Base-by-base conservation (phyloP, 352 stramenopile species). In the Pythium plurisporium region DNA sequence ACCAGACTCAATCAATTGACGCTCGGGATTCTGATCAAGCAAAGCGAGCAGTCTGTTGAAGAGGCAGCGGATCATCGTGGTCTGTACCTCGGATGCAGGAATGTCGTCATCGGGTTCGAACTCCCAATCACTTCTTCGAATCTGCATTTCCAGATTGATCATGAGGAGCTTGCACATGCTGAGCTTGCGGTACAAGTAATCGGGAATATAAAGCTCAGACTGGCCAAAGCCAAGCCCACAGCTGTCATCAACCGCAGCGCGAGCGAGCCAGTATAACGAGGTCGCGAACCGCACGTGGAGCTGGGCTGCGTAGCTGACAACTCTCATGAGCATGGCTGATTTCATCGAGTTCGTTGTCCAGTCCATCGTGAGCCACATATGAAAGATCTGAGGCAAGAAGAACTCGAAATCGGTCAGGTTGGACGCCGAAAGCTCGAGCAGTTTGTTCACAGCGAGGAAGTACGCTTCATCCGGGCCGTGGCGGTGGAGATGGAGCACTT, bases 381-480 rank as follows among this genome's bases (percentile, higher is more conserved):
- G 82, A 57, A 91, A 93, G 38, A 93, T 65, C 55, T 93, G 80
- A 7, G 82, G 82, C 47, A 93, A 43, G 61, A 93, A 93, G 41
- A 93, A 93, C 62, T 93, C 82, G 34, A 93, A 93, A 62, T 93
- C 82, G 10, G 78, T 61, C 36, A 93, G 37, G 53, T 87, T 88
- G 14, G 70, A 65, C 11, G 64, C 56, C 37, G 80, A 73, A 19
- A 91, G 64, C 50, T 86, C 74, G 54, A 93, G 61, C 23, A 93
- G 59, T 52, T 91, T 90, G 61, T 81, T 77, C 34, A 90, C 78
- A 10, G 79, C 77, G 23, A 78, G 64, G 22, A 70, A 68, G 45
- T 93, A 93, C 30, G 82, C 80, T 59, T 89, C 76, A 47, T 93
- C 82, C 37, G 74, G 79, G 11, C 79, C 76, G 45, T 91, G 76